Evolutionary conservation across 306 rosid species (phyloP).

Genomic region (Begonia fuchsioides): DNA sequence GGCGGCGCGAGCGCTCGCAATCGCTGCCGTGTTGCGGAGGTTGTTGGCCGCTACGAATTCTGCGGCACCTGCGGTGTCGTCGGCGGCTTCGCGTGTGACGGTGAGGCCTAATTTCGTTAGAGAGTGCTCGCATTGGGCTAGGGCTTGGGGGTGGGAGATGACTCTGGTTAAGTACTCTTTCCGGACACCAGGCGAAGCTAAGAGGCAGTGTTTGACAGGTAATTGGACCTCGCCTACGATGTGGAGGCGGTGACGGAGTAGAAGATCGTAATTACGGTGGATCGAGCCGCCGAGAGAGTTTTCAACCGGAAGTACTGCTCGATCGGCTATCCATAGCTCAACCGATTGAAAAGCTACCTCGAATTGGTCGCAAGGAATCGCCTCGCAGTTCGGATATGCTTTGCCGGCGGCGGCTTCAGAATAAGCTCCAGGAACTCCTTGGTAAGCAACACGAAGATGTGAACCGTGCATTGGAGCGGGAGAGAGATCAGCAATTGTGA

Average conservation of each 20-base stretch:
- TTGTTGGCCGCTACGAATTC: slow-evolving; percentile 40
- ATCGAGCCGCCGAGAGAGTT: slow-evolving; percentile 15
- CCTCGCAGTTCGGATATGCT: slow-evolving; percentile 7
- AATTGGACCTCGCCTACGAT: slow-evolving; percentile 89
- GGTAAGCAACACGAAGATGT: slow-evolving; percentile 67
- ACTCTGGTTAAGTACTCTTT: slow-evolving; percentile 59
- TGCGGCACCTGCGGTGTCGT: slow-evolving; percentile 91
- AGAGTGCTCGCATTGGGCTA: slow-evolving; percentile 70
- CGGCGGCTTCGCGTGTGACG: slow-evolving; percentile 73
- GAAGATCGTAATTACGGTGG: slow-evolving; percentile 51
- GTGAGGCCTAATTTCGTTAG: slow-evolving; percentile 72
- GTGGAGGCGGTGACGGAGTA: slow-evolving; percentile 90
- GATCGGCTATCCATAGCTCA: slow-evolving; percentile 14
- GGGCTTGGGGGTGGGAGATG: slow-evolving; percentile 87
- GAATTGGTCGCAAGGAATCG: slow-evolving; percentile 10
- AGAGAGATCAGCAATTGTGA: slow-evolving; percentile 60
- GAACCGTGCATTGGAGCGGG: slow-evolving; percentile 92
- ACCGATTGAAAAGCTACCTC: slow-evolving; percentile 60
- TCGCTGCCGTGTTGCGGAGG: slow-evolving; percentile 76
- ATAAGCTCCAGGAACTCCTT: slow-evolving; percentile 92
- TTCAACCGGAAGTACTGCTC: slow-evolving; percentile 9
- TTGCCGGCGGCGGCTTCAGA: slow-evolving; percentile 34
- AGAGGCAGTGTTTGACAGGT: slow-evolving; percentile 89
- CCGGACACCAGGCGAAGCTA: slow-evolving; percentile 62
- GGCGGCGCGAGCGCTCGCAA: slow-evolving; percentile 75